Evolutionary conservation across 2,329 filamentous ascomycete genomes (phyloP).

Genomic region (Neofusicoccum ribis): DNA sequence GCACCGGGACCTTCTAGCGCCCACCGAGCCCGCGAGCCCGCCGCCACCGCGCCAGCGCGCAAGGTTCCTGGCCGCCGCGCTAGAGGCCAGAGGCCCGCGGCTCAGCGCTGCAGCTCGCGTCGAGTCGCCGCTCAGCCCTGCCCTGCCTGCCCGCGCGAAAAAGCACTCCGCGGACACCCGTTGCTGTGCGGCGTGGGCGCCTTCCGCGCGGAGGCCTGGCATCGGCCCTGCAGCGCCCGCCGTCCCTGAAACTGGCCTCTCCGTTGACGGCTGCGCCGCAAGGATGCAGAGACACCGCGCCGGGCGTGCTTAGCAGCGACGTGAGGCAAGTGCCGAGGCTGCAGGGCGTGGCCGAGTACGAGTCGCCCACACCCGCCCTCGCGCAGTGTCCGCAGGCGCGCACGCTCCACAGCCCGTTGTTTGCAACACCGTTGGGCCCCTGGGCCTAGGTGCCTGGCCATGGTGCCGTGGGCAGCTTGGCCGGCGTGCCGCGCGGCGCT

Average conservation of each 20-base stretch:
- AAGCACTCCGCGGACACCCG: background rate
- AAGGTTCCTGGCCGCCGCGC: background rate
- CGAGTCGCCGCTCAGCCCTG: slow-evolving; percentile 12
- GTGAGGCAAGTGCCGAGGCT: slow-evolving; percentile 11
- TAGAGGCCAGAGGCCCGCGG: no score
- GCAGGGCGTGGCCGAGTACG: background rate
- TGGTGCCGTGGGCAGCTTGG: background rate
- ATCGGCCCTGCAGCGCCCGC: slow-evolving; percentile 1
- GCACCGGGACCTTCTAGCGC: background rate
- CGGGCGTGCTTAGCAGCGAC: background rate
- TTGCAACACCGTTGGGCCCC: slow-evolving; percentile 1
- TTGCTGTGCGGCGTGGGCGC: slow-evolving; percentile 15
- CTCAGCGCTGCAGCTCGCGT: background rate
- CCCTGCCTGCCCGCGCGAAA: background rate
- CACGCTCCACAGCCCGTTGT: background rate
- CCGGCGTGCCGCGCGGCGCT: slow-evolving; percentile 4
- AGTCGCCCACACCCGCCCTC: background rate
- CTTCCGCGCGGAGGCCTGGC: background rate
- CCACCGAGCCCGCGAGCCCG: slow-evolving; percentile 1
- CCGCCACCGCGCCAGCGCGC: background rate
- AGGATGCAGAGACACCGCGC: slow-evolving; percentile 12
- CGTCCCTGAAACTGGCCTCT: slow-evolving; percentile 13
- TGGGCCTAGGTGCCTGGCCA: background rate
- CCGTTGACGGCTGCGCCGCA: slow-evolving; percentile 16
- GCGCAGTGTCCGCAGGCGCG: background rate